Evolutionary conservation across 140 eudicot species (phyloP), one percentile per base, ranked within the genome.

Genomic region (Cichorium intybus): DNA sequence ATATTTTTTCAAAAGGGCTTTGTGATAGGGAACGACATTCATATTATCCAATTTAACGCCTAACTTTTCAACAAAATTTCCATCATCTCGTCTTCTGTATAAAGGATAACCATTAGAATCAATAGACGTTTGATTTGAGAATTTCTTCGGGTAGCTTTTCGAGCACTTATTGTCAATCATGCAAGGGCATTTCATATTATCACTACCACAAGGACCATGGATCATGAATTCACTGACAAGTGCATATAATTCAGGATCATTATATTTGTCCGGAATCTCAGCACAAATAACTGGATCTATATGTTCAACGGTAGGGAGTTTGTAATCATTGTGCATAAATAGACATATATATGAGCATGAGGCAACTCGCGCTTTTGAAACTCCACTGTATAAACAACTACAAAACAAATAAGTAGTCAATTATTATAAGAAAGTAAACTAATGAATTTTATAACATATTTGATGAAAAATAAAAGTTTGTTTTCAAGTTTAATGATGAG

Each of bases 151-250:
- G 24, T 20, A 24, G 0, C 21, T 24, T 12, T 52, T 52, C 2
- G 58, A 52, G 21, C 56, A 50, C 27, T 50, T 50, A 7, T 10
- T 22, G 4, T 50, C 28, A 6, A 18, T 8, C n/a, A n/a, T n/a
- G n/a, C n/a, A n/a, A n/a, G n/a, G n/a, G n/a, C n/a, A n/a, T n/a
- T n/a, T n/a, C n/a, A n/a, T n/a, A n/a, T n/a, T n/a, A n/a, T n/a
- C n/a, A n/a, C n/a, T n/a, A n/a, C n/a, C n/a, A n/a, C n/a, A n/a
- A 8, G 58, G 58, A 52, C 58, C 58, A 52, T 52, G 58, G 24
- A 52, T 52, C 58, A 52, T 52, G 31, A 23, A 52, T 28, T 52
- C 58, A 3, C 16, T 52, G 6, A 52, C 34, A 21, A 52, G 34
- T 21, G n/a, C 23, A 24, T 52, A 23, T 6, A 52, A 52, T 7